These are phyloP conservation scores for Abrus pulchellus DNA, from an alignment of 306 rosid species.

Conservation along the genomic window DNA sequence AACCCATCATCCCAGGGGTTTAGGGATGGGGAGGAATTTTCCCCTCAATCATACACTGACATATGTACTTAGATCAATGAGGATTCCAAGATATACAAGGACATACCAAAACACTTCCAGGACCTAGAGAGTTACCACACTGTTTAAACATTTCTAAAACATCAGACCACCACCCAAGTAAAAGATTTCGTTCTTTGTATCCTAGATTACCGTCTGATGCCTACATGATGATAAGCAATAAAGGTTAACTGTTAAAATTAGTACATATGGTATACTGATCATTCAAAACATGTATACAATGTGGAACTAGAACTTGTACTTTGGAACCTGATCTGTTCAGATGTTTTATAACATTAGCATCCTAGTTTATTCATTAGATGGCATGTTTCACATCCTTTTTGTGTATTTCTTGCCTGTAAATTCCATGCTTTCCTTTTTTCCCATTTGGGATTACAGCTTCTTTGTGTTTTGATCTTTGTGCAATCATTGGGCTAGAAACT, in stretches of 20 bases:
- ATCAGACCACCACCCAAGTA: slow-evolving; percentile 95
- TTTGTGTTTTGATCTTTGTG: slow-evolving; percentile 18
- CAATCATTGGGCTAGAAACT: not conserved
- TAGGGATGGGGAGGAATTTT: not conserved
- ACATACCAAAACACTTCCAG: slow-evolving; percentile 92
- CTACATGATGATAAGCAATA: slow-evolving; percentile 54
- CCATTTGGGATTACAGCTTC: slow-evolving; percentile 44
- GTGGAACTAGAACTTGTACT: slow-evolving; percentile 57
- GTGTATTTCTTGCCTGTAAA: slow-evolving; percentile 52
- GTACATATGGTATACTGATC: not conserved
- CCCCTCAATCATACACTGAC: not conserved
- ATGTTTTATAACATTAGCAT: slow-evolving; percentile 69
- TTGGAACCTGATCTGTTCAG: slow-evolving; percentile 76
- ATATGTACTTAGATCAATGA: not conserved
- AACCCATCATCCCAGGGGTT: too few species aligned
- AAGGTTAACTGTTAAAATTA: slow-evolving; percentile 24
- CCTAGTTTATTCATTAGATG: slow-evolving; percentile 58
- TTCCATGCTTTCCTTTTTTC: slow-evolving; percentile 53
- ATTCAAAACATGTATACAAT: slow-evolving; percentile 17
- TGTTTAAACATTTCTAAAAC: slow-evolving; percentile 86
- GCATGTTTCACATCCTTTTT: slow-evolving; percentile 58
- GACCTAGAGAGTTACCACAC: slow-evolving; percentile 96
- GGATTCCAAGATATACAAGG: slow-evolving; percentile 34
- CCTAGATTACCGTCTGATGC: slow-evolving; percentile 76
- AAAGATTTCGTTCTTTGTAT: slow-evolving; percentile 84